Evolutionary conservation across 495 filamentous ascomycete genomes (phyloP).

Genomic region (Penicillium cinerascens): DNA sequence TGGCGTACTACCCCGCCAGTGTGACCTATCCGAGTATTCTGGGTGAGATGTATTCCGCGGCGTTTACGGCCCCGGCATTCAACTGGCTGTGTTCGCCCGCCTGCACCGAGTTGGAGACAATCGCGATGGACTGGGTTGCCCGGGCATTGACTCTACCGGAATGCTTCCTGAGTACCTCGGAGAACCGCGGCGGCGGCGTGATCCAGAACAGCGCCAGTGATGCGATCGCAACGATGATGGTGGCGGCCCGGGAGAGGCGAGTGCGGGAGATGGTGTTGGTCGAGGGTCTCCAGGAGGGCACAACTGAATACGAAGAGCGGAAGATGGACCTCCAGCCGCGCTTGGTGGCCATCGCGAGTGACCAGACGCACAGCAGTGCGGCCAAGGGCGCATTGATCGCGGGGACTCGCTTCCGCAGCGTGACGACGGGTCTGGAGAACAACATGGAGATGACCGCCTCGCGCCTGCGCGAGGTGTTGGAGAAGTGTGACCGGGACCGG

Average conservation of each 20-base stretch:
- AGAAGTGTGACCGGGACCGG: constrained; percentile 58
- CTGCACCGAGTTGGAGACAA: constrained; percentile 93
- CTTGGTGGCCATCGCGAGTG: constrained; percentile 78
- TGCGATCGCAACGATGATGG: constrained; percentile 79
- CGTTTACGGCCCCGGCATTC: constrained; percentile 88
- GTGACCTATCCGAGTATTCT: constrained; percentile 84
- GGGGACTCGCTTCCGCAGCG: constrained; percentile 70
- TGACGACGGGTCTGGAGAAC: constrained; percentile 57
- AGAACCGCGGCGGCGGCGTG: constrained; percentile 78
- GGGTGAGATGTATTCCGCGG: constrained; percentile 87
- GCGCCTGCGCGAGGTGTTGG: constrained; percentile 56
- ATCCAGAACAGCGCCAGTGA: constrained; percentile 94
- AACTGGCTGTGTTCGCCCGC: constrained; percentile 97
- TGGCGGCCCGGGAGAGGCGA: constrained; percentile 79
- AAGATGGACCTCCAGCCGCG: constrained; percentile 62
- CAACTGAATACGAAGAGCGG: constrained; percentile 48
- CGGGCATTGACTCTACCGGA: constrained; percentile 67
- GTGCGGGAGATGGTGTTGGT: constrained; percentile 54
- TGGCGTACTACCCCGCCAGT: constrained; percentile 90
- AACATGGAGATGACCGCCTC: constrained; percentile 69
- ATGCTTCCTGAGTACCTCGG: constrained; percentile 71
- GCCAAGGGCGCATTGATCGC: constrained; percentile 86
- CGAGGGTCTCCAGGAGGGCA: constrained; percentile 49
- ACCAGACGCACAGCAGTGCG: constrained; percentile 75
- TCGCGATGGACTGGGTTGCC: constrained; percentile 90